A percentile compares a stretch with the other conserved stretches of the same genome.
Evolutionary conservation across 495 filamentous ascomycete species (phyloP).

Genomic region (Hyphodiscus hymeniophilus): DNA sequence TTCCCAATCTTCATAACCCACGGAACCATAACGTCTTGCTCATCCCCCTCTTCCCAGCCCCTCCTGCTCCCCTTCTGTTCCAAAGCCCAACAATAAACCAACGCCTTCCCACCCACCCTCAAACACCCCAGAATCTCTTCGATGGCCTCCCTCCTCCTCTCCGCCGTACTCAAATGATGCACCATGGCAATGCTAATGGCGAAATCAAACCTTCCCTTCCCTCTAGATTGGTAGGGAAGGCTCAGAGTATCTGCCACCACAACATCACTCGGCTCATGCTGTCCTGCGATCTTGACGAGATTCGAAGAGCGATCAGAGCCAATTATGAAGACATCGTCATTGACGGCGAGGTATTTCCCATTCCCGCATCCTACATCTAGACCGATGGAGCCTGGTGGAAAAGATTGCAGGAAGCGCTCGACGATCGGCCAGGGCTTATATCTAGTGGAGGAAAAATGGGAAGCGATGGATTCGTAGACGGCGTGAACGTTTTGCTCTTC

Average conservation of each 20-base stretch:
- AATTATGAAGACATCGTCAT: constrained; percentile 70
- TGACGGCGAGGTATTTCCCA: constrained; percentile 86
- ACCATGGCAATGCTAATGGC: constrained; percentile 91
- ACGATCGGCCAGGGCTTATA: constrained; percentile 98
- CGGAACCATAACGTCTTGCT: constrained; percentile 92
- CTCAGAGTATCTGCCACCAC: constrained; percentile 64
- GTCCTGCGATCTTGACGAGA: constrained; percentile 63
- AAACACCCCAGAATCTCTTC: constrained; percentile 63
- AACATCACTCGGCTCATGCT: constrained; percentile 48
- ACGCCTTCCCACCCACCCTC: constrained; percentile 52
- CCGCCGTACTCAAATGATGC: constrained; percentile 85
- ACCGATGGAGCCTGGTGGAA: constrained; percentile 67
- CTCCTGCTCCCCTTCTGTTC: constrained; percentile 85
- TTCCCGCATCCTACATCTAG: constrained; percentile 93
- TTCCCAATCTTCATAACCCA: constrained; percentile 65
- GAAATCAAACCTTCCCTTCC: constrained; percentile 78
- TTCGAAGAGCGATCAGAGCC: constrained; percentile 81
- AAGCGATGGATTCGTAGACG: constrained; percentile 90
- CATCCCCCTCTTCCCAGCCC: constrained; percentile 81
- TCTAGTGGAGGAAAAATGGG: constrained; percentile 89
- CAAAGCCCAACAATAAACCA: constrained; percentile 95
- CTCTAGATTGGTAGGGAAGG: constrained; percentile 61
- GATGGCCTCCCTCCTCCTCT: constrained; percentile 66
- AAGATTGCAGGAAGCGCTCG: constrained; percentile 62
- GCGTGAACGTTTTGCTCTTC: constrained; percentile 83